Conservation (phyloP, 371 early-diverging fungal species). For the Mucor lusitanicus region DNA sequence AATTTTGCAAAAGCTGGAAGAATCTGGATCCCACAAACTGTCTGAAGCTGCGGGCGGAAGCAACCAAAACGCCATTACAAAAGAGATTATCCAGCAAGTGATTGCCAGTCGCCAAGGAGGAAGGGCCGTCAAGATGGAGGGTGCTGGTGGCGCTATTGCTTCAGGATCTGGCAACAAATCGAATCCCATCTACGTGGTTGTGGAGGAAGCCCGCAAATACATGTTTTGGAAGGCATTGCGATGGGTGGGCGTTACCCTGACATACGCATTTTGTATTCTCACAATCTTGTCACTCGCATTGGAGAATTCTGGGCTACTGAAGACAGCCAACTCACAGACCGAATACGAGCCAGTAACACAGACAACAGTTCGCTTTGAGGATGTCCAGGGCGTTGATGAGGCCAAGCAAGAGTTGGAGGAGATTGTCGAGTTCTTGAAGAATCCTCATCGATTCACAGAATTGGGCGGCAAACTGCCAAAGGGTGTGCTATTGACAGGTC, state of each 20-base stretch:
- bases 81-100: slow-evolving; percentile 40
- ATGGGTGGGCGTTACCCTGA: slow-evolving; percentile 74
- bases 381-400: slow-evolving; percentile 98
- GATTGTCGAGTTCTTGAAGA: slow-evolving; percentile 91
- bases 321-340: slow-evolving; percentile 61
- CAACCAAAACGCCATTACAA: slow-evolving; percentile 5
- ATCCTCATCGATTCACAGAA: slow-evolving; percentile 88
- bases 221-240: slow-evolving; percentile 72
- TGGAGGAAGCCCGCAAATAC: slow-evolving; percentile 67
- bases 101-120: slow-evolving; percentile 33
- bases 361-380: slow-evolving; percentile 79
- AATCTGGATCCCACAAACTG: slow-evolving; percentile 26
- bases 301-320: slow-evolving; percentile 76
- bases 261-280: slow-evolving; percentile 79
- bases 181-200: slow-evolving; percentile 61
- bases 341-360: slow-evolving; percentile 75
- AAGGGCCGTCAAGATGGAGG: slow-evolving; percentile 11
- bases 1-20: slow-evolving; percentile 63
- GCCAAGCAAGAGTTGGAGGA: slow-evolving; percentile 96
- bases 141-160: slow-evolving; percentile 19
- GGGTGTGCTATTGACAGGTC: slow-evolving; percentile 97
- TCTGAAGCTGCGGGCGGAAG: not conserved
- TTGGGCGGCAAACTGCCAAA: slow-evolving; percentile 96
- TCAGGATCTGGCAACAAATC: slow-evolving; percentile 43
- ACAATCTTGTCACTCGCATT: slow-evolving; percentile 73